phyloP scores from a whole-genome alignment of 139 green algal genomes.

The Zygnema cylindricum region DNA sequence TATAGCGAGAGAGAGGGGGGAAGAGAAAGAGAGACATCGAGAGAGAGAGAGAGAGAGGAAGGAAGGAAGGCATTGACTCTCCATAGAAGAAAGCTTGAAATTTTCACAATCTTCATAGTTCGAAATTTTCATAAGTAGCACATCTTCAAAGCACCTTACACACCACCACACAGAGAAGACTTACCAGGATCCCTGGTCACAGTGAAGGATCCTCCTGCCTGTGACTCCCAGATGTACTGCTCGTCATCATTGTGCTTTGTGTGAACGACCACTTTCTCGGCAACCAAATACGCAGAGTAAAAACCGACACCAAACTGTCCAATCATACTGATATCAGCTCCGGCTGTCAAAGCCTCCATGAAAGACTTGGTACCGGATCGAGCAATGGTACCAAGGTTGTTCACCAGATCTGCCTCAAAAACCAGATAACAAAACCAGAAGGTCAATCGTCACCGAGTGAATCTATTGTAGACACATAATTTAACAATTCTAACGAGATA shows the following conservation, averaged over 20 bases:
- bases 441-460: too few species aligned
- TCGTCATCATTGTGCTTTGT: slow-evolving; percentile 99
- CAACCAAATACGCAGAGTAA: slow-evolving; percentile 99
- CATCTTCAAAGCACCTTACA: background rate
- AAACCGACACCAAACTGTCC: slow-evolving; percentile 99
- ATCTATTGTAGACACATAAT: too few species aligned
- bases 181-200: slow-evolving; percentile 74
- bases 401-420: slow-evolving; percentile 83
- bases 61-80: too few species aligned
- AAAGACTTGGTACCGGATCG: slow-evolving; percentile 98
- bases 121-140: background rate
- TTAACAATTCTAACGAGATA: slow-evolving; percentile 5
- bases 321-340: slow-evolving; percentile 99
- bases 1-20: too few species aligned
- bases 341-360: slow-evolving; percentile 98
- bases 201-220: slow-evolving; percentile 99
- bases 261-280: slow-evolving; percentile 79
- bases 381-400: slow-evolving; percentile 99
- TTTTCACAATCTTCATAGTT: background rate
- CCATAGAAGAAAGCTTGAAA: slow-evolving; percentile 63
- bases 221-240: slow-evolving; percentile 97
- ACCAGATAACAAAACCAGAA: too few species aligned
- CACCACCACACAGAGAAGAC: background rate
- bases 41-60: too few species aligned
- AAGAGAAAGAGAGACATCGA: too few species aligned